phyloP scores from a whole-genome alignment of 192 early-diverging fungal species.

The Coemansia sp. region DNA sequence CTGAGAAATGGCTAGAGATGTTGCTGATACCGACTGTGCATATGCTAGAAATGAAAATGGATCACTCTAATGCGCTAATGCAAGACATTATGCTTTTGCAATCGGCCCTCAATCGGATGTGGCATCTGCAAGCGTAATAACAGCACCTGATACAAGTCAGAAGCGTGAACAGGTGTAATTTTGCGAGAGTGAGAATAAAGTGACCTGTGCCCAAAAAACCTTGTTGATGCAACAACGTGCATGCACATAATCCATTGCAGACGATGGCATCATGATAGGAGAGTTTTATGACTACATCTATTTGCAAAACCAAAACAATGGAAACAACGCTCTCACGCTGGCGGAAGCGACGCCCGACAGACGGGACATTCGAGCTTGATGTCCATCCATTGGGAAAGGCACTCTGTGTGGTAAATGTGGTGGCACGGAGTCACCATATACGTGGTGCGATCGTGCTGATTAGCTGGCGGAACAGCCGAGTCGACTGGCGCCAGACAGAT shows the following conservation, averaged over 20 bases:
- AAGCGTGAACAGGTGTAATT: neutral
- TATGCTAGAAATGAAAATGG: neutral
- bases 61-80: too few species aligned
- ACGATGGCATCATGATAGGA: neutral
- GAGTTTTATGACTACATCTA: neutral
- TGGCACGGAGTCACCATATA: constrained; percentile 82
- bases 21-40: neutral
- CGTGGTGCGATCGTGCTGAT: constrained; percentile 29
- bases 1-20: too few species aligned
- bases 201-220: neutral
- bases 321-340: constrained; percentile 37
- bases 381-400: constrained; percentile 72
- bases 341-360: constrained; percentile 62
- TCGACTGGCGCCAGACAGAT: constrained; percentile 64
- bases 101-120: neutral
- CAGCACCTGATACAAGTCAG: neutral
- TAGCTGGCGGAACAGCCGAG: constrained; percentile 39
- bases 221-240: neutral
- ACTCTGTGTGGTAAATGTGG: constrained; percentile 77
- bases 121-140: too few species aligned
- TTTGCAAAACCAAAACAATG: neutral
- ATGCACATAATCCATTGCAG: neutral
- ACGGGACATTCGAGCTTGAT: constrained; percentile 77
- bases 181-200: neutral
- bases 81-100: neutral